phyloP scores from a whole-genome alignment of 495 filamentous ascomycete species.

The Pyrenopolyporus hunteri region DNA sequence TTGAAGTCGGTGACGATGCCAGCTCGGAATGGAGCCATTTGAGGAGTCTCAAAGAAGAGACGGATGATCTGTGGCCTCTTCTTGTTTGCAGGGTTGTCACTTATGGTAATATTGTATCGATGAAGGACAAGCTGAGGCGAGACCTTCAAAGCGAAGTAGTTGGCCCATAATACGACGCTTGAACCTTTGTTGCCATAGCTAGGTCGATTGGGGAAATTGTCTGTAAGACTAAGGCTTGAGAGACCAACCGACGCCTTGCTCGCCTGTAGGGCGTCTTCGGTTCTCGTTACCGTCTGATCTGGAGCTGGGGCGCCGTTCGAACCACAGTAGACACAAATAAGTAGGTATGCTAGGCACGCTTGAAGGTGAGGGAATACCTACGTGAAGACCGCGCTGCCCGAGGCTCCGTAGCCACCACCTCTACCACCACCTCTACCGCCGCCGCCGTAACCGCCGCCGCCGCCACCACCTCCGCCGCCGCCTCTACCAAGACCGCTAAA shows the following conservation, averaged over 20 bases:
- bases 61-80: slow-evolving; percentile 56
- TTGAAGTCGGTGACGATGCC: slow-evolving; percentile 59
- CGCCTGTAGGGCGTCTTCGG: slow-evolving; percentile 5
- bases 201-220: slow-evolving; percentile 48
- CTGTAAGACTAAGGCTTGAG: slow-evolving; percentile 9
- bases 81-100: slow-evolving; percentile 47
- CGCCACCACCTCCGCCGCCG: neutral
- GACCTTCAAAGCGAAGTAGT: slow-evolving; percentile 55
- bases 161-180: slow-evolving; percentile 55
- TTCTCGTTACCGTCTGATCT: neutral
- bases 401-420: neutral
- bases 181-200: slow-evolving; percentile 57
- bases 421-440: neutral
- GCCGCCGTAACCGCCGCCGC: neutral
- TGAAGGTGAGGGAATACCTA: neutral
- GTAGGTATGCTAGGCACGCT: neutral
- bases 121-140: slow-evolving; percentile 45
- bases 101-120: slow-evolving; percentile 51
- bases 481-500: neutral
- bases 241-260: neutral
- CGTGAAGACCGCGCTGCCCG: neutral
- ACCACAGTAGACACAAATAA: neutral
- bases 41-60: slow-evolving; percentile 51
- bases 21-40: slow-evolving; percentile 8
- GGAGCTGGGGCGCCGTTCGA: neutral